These are phyloP conservation scores for Draba incana DNA, from an alignment of 345 rosid genomes.

Conservation along the genomic window DNA sequence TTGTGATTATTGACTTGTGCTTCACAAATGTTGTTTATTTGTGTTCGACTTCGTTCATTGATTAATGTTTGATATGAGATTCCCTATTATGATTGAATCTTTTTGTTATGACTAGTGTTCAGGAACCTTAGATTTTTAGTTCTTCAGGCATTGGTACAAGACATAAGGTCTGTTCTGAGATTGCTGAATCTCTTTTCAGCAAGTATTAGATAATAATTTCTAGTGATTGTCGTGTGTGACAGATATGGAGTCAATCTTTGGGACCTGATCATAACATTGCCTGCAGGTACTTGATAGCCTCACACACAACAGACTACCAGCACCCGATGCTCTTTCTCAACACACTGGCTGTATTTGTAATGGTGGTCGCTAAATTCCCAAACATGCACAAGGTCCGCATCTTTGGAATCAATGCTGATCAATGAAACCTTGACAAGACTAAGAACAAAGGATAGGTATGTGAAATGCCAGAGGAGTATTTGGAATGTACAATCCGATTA, in stretches of 20 bases:
- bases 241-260: background rate
- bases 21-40: too few relatives aligned
- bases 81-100: too few relatives aligned
- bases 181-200: background rate
- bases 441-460: slow-evolving; percentile 38
- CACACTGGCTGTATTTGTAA: slow-evolving; percentile 66
- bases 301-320: slow-evolving; percentile 80
- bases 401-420: slow-evolving; percentile 80
- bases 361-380: slow-evolving; percentile 80
- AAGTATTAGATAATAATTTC: background rate
- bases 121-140: too few relatives aligned
- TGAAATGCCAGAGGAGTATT: slow-evolving; percentile 17
- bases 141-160: too few relatives aligned
- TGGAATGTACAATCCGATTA: slow-evolving; percentile 29
- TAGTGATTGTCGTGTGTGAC: too few relatives aligned
- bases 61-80: too few relatives aligned
- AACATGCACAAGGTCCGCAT: slow-evolving; percentile 93
- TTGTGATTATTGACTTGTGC: too few relatives aligned
- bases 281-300: slow-evolving; percentile 75
- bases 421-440: slow-evolving; percentile 46
- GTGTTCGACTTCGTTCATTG: too few relatives aligned
- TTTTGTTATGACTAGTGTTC: too few relatives aligned
- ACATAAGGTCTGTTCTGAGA: too few relatives aligned
- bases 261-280: background rate
- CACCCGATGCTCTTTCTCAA: slow-evolving; percentile 78